These are phyloP conservation scores for Diutina catenulata DNA, from an alignment of 1,139 yeast species.

Conservation along the genomic window DNA sequence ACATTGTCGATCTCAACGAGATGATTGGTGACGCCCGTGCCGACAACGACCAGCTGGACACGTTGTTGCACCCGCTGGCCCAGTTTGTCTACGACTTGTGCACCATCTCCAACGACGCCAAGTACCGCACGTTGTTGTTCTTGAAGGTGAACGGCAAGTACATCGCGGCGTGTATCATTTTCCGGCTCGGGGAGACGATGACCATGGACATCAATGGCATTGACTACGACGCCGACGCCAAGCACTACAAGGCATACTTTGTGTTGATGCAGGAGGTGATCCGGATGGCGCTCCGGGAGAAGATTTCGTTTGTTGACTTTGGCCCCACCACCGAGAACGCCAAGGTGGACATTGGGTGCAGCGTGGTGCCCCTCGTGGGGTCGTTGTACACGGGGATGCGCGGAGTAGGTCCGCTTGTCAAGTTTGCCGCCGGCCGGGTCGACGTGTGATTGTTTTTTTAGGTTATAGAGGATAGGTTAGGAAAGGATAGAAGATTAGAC, in stretches of 20 bases:
- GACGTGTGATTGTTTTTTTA: conserved; percentile 10
- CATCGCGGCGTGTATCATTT: conserved; percentile 31
- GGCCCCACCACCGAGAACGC: conserved; percentile 28
- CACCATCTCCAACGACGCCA: conserved; percentile 13
- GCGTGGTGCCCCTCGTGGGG: conserved; percentile 25
- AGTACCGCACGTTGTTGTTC: conserved; percentile 22
- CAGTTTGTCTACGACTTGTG: conserved; percentile 21
- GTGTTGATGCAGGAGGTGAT: conserved; percentile 39
- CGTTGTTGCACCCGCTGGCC: conserved; percentile 21
- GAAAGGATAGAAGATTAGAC: background rate
- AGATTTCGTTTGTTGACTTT: conserved; percentile 29
- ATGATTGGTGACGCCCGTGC: conserved; percentile 26
- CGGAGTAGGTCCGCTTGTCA: conserved; percentile 12
- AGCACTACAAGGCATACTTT: conserved; percentile 30
- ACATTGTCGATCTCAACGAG: conserved; percentile 22
- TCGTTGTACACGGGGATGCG: conserved; percentile 12
- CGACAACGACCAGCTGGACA: conserved; percentile 25
- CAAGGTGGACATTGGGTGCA: conserved; percentile 29
- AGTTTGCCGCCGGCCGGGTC: conserved; percentile 14
- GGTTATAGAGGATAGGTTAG: background rate
- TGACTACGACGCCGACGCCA: conserved; percentile 10
- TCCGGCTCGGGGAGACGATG: conserved; percentile 31
- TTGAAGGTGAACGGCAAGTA: conserved; percentile 22
- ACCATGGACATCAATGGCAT: conserved; percentile 35
- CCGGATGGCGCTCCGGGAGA: conserved; percentile 25